These are phyloP conservation scores for Wallacemonas sp. DNA, from an alignment of 208 protist species.

Conservation along the genomic window DNA sequence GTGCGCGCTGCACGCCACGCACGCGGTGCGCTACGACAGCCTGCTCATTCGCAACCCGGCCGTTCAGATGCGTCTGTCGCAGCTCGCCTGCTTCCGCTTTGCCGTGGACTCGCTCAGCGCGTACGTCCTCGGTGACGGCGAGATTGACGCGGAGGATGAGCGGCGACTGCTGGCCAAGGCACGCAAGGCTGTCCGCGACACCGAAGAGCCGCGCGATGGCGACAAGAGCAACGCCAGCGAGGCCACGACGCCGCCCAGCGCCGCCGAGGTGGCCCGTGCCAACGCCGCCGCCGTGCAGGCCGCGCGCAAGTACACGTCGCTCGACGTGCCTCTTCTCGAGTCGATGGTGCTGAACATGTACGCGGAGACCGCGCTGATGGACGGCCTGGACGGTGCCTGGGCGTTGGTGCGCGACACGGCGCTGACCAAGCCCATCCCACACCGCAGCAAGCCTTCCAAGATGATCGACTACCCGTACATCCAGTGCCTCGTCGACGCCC, in stretches of 20 bases:
- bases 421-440: conserved; percentile 31
- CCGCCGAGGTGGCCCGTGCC: background rate
- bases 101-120: conserved; percentile 54
- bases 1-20: conserved; percentile 66
- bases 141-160: conserved; percentile 27
- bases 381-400: conserved; percentile 48
- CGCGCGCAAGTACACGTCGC: conserved; percentile 3
- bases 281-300: background rate
- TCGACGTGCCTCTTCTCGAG: conserved; percentile 51
- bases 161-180: background rate
- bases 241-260: background rate
- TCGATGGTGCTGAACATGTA: conserved; percentile 60
- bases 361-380: conserved; percentile 63
- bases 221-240: background rate
- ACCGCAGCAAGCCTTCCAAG: conserved; percentile 49
- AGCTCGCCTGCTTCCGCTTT: conserved; percentile 65
- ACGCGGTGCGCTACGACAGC: conserved; percentile 62
- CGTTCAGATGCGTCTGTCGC: conserved; percentile 65
- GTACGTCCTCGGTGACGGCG: conserved; percentile 56
- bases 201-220: background rate
- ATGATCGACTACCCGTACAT: conserved; percentile 75
- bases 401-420: conserved; percentile 48
- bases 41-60: conserved; percentile 68
- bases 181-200: background rate
- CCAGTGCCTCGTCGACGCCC: conserved; percentile 36